These are phyloP conservation scores for Styphnolobium japonicum DNA, from an alignment of 306 rosid species.

Conservation along the genomic window DNA sequence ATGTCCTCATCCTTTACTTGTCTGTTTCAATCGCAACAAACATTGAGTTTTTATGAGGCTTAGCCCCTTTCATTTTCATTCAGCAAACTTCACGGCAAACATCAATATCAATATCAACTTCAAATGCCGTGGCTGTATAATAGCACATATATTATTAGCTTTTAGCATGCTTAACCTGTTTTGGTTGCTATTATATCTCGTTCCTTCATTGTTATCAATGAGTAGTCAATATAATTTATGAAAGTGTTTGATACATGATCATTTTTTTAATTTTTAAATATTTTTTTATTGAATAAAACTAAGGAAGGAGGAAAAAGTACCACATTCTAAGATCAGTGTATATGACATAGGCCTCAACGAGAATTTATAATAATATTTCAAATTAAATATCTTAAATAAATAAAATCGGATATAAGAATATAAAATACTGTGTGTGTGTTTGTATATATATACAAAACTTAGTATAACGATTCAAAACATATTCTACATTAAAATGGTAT, in stretches of 20 bases:
- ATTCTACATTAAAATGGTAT: neutral
- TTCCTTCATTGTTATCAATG: no score
- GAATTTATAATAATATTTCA: no score
- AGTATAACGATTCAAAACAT: neutral
- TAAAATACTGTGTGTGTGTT: neutral
- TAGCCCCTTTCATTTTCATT: slow-evolving; percentile 9
- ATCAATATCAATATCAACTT: neutral
- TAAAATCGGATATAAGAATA: neutral
- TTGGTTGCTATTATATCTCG: neutral
- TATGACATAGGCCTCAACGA: no score
- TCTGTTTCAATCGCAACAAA: slow-evolving; percentile 41
- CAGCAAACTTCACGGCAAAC: neutral
- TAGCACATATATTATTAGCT: neutral
- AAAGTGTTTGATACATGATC: no score
- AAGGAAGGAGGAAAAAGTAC: no score
- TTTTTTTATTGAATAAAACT: no score
- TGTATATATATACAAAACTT: no score
- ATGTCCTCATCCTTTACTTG: slow-evolving; percentile 38
- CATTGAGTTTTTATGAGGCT: neutral
- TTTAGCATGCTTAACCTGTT: neutral
- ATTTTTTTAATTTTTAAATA: no score
- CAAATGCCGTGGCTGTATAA: neutral
- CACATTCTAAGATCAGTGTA: no score
- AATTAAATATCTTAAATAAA: no score
- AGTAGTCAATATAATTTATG: no score